These are phyloP conservation scores for Martensiomyces pterosporus DNA, from an alignment of 192 early-diverging fungal species.

Conservation along the genomic window DNA sequence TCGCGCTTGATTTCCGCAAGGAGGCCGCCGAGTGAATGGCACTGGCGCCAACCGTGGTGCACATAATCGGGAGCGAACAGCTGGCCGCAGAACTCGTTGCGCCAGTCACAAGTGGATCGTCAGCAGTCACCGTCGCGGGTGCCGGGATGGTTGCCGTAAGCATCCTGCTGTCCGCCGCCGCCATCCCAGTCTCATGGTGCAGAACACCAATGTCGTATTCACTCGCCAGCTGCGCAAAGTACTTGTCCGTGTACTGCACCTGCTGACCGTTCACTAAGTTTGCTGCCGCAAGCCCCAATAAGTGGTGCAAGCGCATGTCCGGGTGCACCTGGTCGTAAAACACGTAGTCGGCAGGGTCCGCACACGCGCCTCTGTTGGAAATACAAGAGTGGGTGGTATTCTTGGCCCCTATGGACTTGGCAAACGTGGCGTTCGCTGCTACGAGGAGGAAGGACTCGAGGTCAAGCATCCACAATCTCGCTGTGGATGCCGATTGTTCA, in stretches of 20 bases:
- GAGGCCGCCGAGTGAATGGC: background rate
- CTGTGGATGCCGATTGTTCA: background rate
- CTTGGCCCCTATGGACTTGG: constrained; percentile 13
- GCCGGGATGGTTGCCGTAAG: background rate
- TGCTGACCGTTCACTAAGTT: constrained; percentile 11
- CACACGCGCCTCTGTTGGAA: constrained; percentile 5
- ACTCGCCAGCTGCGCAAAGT: constrained; percentile 12
- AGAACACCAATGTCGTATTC: constrained; percentile 29
- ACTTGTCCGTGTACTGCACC: constrained; percentile 18
- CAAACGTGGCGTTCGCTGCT: constrained; percentile 22
- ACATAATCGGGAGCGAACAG: constrained; percentile 18
- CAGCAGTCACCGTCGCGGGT: background rate
- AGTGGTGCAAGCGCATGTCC: constrained; percentile 24
- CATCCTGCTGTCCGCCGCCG: background rate
- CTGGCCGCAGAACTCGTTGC: constrained; percentile 8
- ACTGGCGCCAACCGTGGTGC: constrained; percentile 3
- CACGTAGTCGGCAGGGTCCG: constrained; percentile 17
- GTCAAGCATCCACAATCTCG: constrained; percentile 22
- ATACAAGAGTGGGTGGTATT: constrained; percentile 24
- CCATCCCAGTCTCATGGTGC: constrained; percentile 16
- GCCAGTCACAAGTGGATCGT: constrained; percentile 17
- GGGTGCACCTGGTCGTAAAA: constrained; percentile 27
- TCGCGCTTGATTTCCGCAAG: background rate
- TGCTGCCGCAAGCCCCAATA: constrained; percentile 21
- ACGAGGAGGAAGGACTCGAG: constrained; percentile 17